These are phyloP conservation scores for Yamadazyma akitaensis DNA, from an alignment of 805 yeast genomes.

Conservation along the genomic window DNA sequence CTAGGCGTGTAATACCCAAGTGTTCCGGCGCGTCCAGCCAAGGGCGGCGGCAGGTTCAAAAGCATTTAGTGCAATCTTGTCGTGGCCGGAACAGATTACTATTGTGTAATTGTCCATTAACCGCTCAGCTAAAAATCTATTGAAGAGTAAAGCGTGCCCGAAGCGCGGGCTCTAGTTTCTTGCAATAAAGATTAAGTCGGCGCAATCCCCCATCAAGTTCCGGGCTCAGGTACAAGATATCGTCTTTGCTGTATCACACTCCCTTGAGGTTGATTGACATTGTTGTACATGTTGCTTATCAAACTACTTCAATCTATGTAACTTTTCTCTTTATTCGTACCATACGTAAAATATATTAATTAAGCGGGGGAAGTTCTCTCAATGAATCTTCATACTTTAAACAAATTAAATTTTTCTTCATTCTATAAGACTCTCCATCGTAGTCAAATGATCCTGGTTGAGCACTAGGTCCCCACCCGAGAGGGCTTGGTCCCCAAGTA, in stretches of 20 bases:
- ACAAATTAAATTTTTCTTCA: slow-evolving; percentile 17
- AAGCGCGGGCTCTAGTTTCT: too few species aligned
- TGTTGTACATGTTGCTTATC: not conserved
- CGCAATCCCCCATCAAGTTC: not conserved
- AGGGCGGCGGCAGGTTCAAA: not conserved
- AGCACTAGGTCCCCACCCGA: slow-evolving; percentile 35
- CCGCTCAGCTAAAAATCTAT: too few species aligned
- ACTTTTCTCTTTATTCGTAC: not conserved
- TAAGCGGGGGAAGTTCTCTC: not conserved
- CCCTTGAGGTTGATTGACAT: too few species aligned
- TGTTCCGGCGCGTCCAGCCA: slow-evolving; percentile 1
- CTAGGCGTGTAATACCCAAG: not conserved
- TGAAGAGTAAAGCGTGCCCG: too few species aligned
- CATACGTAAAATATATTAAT: not conserved
- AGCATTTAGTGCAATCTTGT: too few species aligned
- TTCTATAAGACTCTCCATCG: slow-evolving; percentile 13
- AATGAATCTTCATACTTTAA: slow-evolving; percentile 10
- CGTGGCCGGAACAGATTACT: too few species aligned
- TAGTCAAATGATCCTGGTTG: slow-evolving; percentile 9
- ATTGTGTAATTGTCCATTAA: too few species aligned
- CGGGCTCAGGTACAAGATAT: too few species aligned
- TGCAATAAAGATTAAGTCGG: too few species aligned
- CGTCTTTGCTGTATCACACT: not conserved
- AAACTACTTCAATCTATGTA: not conserved
- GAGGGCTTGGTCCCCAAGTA: slow-evolving; percentile 59